Conservation (phyloP, 257 asterid genomes). For the Solanum etuberosum region DNA sequence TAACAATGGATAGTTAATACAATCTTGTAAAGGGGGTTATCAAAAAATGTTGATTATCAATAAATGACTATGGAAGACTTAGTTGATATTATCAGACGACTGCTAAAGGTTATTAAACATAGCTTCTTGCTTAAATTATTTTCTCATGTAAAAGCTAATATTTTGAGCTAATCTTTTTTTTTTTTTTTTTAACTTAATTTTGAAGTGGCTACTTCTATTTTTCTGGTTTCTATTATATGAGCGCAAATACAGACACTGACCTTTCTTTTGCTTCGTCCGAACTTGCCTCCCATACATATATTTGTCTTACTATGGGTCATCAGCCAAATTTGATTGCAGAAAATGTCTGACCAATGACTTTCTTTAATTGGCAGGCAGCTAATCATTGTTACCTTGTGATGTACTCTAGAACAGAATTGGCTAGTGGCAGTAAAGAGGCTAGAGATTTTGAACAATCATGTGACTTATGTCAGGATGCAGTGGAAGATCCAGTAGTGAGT, state of each 20-base stretch:
- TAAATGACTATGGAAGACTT: background rate
- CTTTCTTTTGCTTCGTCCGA: background rate
- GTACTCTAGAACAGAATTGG: slow-evolving; percentile 37
- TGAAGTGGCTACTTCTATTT: background rate
- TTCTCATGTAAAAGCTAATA: background rate
- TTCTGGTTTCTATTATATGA: background rate
- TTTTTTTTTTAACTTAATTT: background rate
- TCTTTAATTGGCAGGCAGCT: slow-evolving; percentile 45
- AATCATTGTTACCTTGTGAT: slow-evolving; percentile 79
- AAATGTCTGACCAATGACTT: background rate
- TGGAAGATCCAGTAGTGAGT: slow-evolving; percentile 58
- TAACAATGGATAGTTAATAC: background rate
- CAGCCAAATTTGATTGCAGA: background rate
- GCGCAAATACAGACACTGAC: background rate
- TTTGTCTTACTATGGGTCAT: background rate
- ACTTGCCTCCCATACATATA: background rate
- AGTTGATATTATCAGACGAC: background rate
- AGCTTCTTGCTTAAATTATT: background rate
- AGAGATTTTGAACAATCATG: slow-evolving; percentile 31
- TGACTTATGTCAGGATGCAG: slow-evolving; percentile 50
- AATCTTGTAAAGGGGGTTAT: background rate
- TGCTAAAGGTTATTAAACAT: too few relatives aligned
- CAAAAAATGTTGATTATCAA: too few relatives aligned
- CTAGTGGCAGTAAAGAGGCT: slow-evolving; percentile 31
- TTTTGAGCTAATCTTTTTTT: too few relatives aligned